A percentile compares a stretch with the other conserved stretches of the same genome.
Conservation (phyloP, 2,329 filamentous ascomycete species). For the Sclerotinia spermophila region DNA sequence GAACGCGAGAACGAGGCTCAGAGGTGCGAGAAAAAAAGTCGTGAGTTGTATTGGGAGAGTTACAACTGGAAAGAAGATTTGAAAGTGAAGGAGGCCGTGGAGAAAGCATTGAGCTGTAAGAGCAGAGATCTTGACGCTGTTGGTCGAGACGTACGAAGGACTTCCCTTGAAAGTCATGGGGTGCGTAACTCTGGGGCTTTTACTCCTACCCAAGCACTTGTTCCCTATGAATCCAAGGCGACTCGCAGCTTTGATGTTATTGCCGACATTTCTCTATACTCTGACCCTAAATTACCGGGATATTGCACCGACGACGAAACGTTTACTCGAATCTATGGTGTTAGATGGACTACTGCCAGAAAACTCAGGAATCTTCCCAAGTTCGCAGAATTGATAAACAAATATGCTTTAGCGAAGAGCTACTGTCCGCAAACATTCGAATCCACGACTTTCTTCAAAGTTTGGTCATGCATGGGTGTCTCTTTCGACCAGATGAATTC, state of each 20-base stretch:
- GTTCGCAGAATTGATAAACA: not conserved
- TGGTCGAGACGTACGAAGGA: not conserved
- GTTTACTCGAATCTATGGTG: not conserved
- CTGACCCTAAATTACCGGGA: not conserved
- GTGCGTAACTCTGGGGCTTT: not conserved
- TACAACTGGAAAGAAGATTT: too few relatives aligned
- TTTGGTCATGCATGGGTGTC: not conserved
- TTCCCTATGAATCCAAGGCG: not conserved
- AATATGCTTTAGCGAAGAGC: not conserved
- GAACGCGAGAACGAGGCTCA: too few relatives aligned
- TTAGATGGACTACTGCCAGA: not conserved
- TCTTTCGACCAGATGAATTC: not conserved
- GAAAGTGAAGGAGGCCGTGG: not conserved
- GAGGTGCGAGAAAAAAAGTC: not conserved
- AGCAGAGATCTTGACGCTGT: not conserved
- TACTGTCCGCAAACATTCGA: not conserved
- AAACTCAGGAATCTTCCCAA: not conserved
- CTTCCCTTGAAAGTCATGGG: not conserved
- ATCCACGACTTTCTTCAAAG: not conserved
- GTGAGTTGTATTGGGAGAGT: not conserved
- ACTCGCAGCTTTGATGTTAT: not conserved
- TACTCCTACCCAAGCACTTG: not conserved
- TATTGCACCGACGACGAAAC: not conserved
- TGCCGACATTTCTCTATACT: not conserved
- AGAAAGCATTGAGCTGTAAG: not conserved